Evolutionary conservation across 163 green algal genomes (phyloP), one percentile per base, ranked within the genome.

Genomic region (Volvox carteri): DNA sequence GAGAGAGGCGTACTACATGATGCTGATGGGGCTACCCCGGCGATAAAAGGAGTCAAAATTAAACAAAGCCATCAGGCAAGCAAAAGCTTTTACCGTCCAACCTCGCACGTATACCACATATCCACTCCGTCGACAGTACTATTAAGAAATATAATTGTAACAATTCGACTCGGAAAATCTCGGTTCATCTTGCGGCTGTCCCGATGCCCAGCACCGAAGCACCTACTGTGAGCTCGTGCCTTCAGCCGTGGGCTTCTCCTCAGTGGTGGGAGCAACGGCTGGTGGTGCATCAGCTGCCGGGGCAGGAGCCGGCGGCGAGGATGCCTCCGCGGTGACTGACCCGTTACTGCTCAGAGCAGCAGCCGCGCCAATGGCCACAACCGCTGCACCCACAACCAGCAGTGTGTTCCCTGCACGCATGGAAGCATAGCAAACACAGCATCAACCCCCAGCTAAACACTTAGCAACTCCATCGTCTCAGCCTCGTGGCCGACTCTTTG

Each of bases 1-100:
- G 12, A 58, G 75, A 0, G 75, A 84, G 50, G 75, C 75, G 16
- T 33, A 84, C 28, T 84, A 84, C 28, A 48, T 84, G 46, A 84
- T 84, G 75, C 48, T 84, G 9, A 84, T 84, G 75, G 50, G 41
- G 30, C 50, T 84, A 35, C 30, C 42, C 7, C 28, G 50, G 33
- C 35, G 39, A 50, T 48, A 74, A 74, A 74, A 42, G 54, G 25
- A 23, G 28, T 12, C 54, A 65, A 30, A 65, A 65, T 65, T 4
- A 65, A 65, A 25, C 28, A 65, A n/a, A n/a, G n/a, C n/a, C n/a
- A n/a, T n/a, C n/a, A n/a, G n/a, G n/a, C n/a, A n/a, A n/a, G n/a
- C n/a, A n/a, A n/a, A n/a, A n/a, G n/a, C n/a, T n/a, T n/a, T n/a
- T n/a, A n/a, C n/a, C n/a, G n/a, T n/a, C n/a, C n/a, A n/a, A n/a